Percentiles rank a stretch among this genome's conserved stretches.
Evolutionary conservation across 441 rosid species (phyloP).

Genomic region (Adansonia madagascariensis): DNA sequence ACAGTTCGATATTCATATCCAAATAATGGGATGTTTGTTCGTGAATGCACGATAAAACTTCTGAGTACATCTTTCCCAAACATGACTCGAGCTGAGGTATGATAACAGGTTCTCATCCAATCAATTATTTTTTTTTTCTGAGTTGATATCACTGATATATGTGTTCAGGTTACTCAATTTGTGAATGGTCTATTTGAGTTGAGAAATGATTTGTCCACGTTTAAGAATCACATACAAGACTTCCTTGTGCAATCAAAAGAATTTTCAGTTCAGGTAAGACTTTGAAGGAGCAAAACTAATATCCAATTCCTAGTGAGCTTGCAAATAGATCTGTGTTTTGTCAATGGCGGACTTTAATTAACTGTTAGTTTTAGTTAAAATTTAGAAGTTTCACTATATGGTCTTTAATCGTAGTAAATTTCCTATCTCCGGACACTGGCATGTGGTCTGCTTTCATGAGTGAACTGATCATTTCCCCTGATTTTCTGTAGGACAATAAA

Average conservation of each 20-base stretch:
- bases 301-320: not conserved
- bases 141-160: no score
- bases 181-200: conserved; percentile 85
- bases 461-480: not conserved
- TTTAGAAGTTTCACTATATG: not conserved
- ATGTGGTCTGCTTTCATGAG: not conserved
- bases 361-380: not conserved
- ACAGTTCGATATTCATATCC: conserved; percentile 71
- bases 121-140: no score
- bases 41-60: conserved; percentile 88
- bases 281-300: not conserved
- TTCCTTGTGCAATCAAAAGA: conserved; percentile 83
- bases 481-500: conserved; percentile 78
- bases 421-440: not conserved
- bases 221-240: conserved; percentile 86
- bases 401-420: not conserved
- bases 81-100: conserved; percentile 89
- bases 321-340: not conserved
- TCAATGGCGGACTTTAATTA: not conserved
- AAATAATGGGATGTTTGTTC: conserved; percentile 73
- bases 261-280: conserved; percentile 75
- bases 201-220: conserved; percentile 70
- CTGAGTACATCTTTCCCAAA: conserved; percentile 91
- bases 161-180: conserved; percentile 71
- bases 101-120: no score